A percentile compares a stretch with the other conserved stretches of the same genome.
Evolutionary conservation across 129 eudicot species (phyloP).

Genomic region (Helianthus annuus): DNA sequence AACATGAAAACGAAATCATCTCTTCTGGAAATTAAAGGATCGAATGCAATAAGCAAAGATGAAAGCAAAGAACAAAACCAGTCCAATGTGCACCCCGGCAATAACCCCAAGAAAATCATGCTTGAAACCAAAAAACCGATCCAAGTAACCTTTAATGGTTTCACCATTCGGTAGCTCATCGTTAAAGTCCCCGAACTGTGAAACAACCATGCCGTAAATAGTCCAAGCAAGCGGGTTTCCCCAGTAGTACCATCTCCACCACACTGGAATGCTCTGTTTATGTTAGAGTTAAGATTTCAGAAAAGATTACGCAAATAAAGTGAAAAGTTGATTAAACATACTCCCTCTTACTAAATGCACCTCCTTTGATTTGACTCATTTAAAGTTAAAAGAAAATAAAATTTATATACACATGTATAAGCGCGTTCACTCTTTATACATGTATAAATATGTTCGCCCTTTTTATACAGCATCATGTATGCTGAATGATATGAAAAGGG

Average conservation of each 20-base stretch:
- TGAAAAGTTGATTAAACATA: too few relatives aligned
- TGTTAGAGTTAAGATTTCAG: too few relatives aligned
- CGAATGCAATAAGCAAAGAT: conserved; percentile 75
- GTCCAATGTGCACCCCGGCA: conserved; percentile 50
- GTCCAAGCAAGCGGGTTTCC: conserved; percentile 68
- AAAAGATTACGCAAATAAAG: neutral
- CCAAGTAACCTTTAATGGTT: conserved; percentile 55
- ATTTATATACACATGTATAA: too few relatives aligned
- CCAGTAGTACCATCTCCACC: conserved; percentile 90
- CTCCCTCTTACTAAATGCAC: too few relatives aligned
- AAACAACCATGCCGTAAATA: conserved; percentile 65
- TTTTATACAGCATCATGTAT: too few relatives aligned
- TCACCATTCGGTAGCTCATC: conserved; percentile 35
- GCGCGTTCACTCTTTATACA: too few relatives aligned
- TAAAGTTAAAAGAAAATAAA: too few relatives aligned
- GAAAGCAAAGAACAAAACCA: conserved; percentile 59
- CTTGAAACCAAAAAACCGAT: conserved; percentile 53
- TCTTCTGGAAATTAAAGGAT: conserved; percentile 72
- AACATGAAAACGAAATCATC: conserved; percentile 2
- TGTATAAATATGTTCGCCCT: too few relatives aligned
- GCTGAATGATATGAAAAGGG: too few relatives aligned
- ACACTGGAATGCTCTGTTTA: too few relatives aligned
- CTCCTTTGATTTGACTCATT: too few relatives aligned
- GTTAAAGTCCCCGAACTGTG: conserved; percentile 63
- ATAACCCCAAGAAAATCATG: conserved; percentile 63